A percentile compares a stretch with the other conserved stretches of the same genome.
Evolutionary conservation across 305 asterid genomes (phyloP).

Genomic region (Fraxinus sp.): DNA sequence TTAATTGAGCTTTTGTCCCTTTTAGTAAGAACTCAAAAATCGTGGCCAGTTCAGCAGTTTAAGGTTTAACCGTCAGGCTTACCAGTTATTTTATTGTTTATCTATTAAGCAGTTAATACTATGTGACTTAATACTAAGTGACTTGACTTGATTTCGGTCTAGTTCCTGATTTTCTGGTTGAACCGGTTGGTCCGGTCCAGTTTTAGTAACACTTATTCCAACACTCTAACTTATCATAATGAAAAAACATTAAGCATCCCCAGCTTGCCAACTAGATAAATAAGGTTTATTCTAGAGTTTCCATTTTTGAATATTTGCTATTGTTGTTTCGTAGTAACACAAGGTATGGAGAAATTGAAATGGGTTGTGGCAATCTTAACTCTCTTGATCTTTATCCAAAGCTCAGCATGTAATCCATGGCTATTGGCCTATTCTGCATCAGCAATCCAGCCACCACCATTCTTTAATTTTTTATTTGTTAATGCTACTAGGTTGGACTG

Average conservation of each 20-base stretch:
- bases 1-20: not conserved
- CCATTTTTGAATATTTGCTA: not conserved
- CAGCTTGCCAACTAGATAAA: not conserved
- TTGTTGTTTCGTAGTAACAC: not conserved
- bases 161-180: not conserved
- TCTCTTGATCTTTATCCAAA: slow-evolving; percentile 4
- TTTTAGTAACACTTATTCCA: not conserved
- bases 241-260: not conserved
- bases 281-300: not conserved
- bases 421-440: not conserved
- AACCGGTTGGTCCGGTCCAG: not conserved
- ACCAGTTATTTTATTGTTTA: not conserved
- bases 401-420: not conserved
- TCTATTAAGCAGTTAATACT: not conserved
- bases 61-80: not conserved
- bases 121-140: not conserved
- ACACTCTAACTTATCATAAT: not conserved
- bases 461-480: not conserved
- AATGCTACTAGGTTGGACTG: not conserved
- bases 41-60: not conserved
- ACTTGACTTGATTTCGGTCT: not conserved
- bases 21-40: not conserved
- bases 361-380: not conserved
- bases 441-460: not conserved
- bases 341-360: not conserved